phyloP scores from a whole-genome alignment of 1,284 basidiomycete genomes.

The Tausonia pullulans region DNA sequence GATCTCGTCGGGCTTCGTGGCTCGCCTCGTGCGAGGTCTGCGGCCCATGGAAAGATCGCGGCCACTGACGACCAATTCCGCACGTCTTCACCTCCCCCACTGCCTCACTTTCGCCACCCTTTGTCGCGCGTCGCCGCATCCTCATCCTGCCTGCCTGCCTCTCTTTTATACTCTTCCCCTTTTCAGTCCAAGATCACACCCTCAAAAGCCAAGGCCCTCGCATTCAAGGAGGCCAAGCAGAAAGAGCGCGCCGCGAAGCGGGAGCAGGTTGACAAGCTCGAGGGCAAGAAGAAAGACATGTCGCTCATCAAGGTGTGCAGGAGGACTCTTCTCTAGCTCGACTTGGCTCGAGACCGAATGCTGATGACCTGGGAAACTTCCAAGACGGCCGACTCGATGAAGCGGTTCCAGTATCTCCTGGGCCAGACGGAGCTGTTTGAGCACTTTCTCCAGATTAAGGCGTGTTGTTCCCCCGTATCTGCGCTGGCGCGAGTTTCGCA shows the following conservation, averaged over 20 bases:
- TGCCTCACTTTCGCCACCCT: too few species aligned
- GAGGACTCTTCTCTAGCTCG: too few species aligned
- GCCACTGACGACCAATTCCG: too few species aligned
- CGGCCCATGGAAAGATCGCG: too few species aligned
- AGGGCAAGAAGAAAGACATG: conserved; percentile 60
- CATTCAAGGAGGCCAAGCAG: conserved; percentile 33
- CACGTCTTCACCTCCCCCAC: too few species aligned
- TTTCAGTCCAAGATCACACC: background rate
- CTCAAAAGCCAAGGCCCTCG: conserved; percentile 3
- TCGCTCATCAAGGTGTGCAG: conserved; percentile 60
- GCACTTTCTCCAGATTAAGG: conserved; percentile 92
- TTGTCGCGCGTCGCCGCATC: too few species aligned
- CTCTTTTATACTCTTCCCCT: too few species aligned
- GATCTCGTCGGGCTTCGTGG: background rate
- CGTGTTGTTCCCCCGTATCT: conserved; percentile 27
- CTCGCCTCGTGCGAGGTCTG: too few species aligned
- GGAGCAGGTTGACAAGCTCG: conserved; percentile 54
- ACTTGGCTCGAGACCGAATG: too few species aligned
- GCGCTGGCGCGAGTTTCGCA: too few species aligned
- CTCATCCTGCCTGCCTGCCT: too few species aligned
- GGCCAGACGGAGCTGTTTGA: conserved; percentile 94
- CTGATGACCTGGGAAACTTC: too few species aligned
- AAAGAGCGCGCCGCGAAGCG: conserved; percentile 52
- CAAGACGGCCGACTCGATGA: conserved; percentile 83
- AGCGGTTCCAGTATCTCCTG: conserved; percentile 85